Evolutionary conservation across 805 yeast species (phyloP), one percentile per base, ranked within the genome.

Genomic region (Metschnikowia picachoensis): DNA sequence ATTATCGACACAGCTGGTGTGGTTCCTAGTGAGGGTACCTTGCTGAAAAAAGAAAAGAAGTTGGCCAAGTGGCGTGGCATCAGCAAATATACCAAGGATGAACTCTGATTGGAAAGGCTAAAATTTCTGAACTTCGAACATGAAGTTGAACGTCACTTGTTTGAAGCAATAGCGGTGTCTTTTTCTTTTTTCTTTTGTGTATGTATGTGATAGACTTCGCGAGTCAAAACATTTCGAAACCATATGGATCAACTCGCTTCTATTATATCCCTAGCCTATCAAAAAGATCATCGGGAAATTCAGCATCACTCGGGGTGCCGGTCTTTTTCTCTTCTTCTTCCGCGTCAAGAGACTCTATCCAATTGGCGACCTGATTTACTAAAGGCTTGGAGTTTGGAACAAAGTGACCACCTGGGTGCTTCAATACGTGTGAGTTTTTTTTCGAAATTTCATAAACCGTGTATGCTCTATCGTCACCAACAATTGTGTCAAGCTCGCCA

Each of bases 371-470:
- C 49, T 69, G 70, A 44, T 67, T 72, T 2, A 71, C 62, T 49
- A 65, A 57, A 13, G 62, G 40, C 64, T 86, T 87, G 41, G 90
- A 84, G 66, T 88, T 89, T 28, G 98, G 99, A 39, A 92, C 96
- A 68, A 86, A 90, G 61, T 92, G 99, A 1, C 98, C 97, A 50
- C 99, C 98, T 9, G 97, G 97, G 60, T 92, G 99, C 52, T 79
- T 84, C 48, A 85, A 72, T 6, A 86, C 68, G 43, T 78, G 77
- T 43, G 84, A 79, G 33, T 76, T 65, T 14, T 77, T 75, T 20
- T 48, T 61, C 41, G 61, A 50, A 20, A 48, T 43, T 15, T 70
- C 60, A 47, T 76, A 80, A 35, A 94, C 69, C 20, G 74, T 73
- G 67, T 79, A 69, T 0, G 91, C 78, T 57, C 96, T 74, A 25